Evolutionary conservation across 164 flowering plant genomes (phyloP), one percentile per base, ranked within the genome.

Genomic region (Taxillus chinensis): DNA sequence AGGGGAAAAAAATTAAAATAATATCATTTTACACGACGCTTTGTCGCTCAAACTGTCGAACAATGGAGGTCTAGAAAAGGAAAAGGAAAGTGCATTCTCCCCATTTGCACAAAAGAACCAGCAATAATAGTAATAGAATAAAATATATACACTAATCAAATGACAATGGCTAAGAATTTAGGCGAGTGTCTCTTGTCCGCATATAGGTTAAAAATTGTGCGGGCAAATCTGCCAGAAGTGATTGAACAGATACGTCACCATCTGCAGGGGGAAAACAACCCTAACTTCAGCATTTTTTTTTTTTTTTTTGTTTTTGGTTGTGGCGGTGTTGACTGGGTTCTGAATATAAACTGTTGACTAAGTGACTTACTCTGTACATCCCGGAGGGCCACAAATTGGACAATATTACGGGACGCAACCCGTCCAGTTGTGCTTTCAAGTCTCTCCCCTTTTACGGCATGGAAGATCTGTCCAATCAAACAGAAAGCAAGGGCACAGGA

Each of bases 301-400:
- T n/a, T n/a, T n/a, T n/a, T n/a, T n/a, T n/a, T n/a, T n/a, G n/a
- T n/a, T n/a, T n/a, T n/a, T 27, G 27, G 27, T 27, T 27, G 27
- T 27, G 27, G 27, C 27, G 27, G 27, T 27, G 27, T 27, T 27
- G 27, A 5, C 51, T 14, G 13, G 4, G 13, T 14, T 48, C 13
- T 7, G 13, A 48, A 7, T 48, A 9, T 43, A 8, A 48, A 4
- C 4, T 48, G 13, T 11, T 48, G 13, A 48, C 13, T 7, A 9
- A 9, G 46, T 5, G 10, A 64, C 87, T 79, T 68, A 89, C 96
- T 67, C 41, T 89, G 91, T 45, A 85, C 82, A 72, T 87, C 88
- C 7, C 89, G 82, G 40, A 86, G 66, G 50, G 93, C 91, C 63
- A 89, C 82, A 79, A 89, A 89, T 65, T 89, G 96, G 46, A 87